These are phyloP conservation scores for Saccharomycopsis guyanensis DNA, from an alignment of 805 yeast species.

Conservation along the genomic window DNA sequence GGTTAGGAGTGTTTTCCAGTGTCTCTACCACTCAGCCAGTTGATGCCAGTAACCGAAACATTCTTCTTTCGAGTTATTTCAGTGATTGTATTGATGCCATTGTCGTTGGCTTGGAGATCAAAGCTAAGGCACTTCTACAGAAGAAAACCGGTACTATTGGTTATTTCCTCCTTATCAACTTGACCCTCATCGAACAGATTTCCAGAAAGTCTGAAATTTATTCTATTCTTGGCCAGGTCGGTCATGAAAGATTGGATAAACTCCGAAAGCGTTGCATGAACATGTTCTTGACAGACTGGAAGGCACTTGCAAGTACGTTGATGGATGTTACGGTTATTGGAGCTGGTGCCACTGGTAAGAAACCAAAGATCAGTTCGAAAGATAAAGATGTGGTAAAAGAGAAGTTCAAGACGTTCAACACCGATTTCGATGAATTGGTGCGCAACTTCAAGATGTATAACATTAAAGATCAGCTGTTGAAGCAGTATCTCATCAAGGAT, in stretches of 20 bases:
- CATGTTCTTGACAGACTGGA: conserved; percentile 73
- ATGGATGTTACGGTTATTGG: conserved; percentile 72
- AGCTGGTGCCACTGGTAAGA: conserved; percentile 30
- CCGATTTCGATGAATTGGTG: conserved; percentile 71
- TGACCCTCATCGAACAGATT: conserved; percentile 68
- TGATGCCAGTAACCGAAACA: conserved; percentile 36
- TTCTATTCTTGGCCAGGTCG: conserved; percentile 48
- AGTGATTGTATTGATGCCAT: conserved; percentile 77
- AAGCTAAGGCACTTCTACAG: conserved; percentile 35
- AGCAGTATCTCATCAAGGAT: conserved; percentile 58
- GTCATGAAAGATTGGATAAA: conserved; percentile 55
- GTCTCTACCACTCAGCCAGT: conserved; percentile 36
- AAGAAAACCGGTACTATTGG: conserved; percentile 39
- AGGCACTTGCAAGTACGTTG: conserved; percentile 61
- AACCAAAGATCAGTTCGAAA: conserved; percentile 43
- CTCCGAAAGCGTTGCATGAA: conserved; percentile 68
- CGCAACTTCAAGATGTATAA: conserved; percentile 56
- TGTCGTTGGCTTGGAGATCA: conserved; percentile 54
- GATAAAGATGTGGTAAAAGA: conserved; percentile 81
- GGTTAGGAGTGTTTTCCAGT: conserved; percentile 42
- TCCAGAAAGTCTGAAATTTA: conserved; percentile 51
- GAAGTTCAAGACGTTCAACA: conserved; percentile 73
- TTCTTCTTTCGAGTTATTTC: conserved; percentile 55
- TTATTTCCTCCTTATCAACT: conserved; percentile 59
- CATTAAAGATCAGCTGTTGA: conserved; percentile 59